A percentile compares a stretch with the other conserved stretches of the same genome.
Evolutionary conservation across 306 rosid species (phyloP).

Genomic region (Cucumis melo): DNA sequence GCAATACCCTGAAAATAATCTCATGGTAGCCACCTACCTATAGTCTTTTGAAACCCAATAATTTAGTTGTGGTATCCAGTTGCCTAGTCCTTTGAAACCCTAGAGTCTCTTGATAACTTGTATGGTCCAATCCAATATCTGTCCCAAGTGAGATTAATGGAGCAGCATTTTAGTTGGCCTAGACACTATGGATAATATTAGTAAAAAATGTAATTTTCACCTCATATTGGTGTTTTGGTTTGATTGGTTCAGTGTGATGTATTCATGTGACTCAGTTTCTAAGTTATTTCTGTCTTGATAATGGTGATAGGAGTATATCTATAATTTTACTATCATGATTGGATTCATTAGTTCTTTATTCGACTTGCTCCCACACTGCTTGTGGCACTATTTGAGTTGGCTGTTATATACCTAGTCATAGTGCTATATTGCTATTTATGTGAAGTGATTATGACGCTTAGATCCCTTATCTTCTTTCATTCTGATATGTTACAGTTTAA

Average conservation of each 20-base stretch:
- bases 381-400: not conserved
- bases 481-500: not conserved
- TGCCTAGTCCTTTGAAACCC: not conserved
- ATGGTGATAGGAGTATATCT: not conserved
- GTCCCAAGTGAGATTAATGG: not conserved
- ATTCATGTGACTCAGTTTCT: not conserved
- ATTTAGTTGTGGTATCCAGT: not conserved
- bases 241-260: not conserved
- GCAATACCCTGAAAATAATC: not conserved
- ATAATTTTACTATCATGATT: not conserved
- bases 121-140: not conserved
- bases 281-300: not conserved
- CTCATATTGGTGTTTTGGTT: not conserved
- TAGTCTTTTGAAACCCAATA: no score
- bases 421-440: not conserved
- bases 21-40: not conserved
- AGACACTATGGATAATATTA: not conserved
- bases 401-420: not conserved
- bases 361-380: not conserved
- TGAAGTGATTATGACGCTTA: not conserved
- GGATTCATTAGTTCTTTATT: not conserved
- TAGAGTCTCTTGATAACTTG: not conserved
- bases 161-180: not conserved
- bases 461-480: not conserved
- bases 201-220: not conserved